These are phyloP conservation scores for Clarkia xantiana DNA, from an alignment of 345 rosid species.

Conservation along the genomic window DNA sequence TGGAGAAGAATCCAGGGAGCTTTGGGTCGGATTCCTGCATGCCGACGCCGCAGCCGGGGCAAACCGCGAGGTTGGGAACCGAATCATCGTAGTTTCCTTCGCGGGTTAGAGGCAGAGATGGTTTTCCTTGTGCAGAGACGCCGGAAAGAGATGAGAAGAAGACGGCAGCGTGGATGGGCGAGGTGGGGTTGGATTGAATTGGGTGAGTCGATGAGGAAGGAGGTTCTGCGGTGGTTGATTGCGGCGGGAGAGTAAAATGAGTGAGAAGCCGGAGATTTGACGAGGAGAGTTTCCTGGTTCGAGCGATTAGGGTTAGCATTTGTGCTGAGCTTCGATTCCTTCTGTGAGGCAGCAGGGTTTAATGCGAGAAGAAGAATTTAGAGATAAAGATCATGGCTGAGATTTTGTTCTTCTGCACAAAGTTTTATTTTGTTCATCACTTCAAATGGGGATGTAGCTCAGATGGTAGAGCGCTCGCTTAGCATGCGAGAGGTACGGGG, in stretches of 20 bases:
- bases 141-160: constrained; percentile 14
- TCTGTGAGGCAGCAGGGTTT: no score
- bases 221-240: constrained; percentile 4
- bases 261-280: constrained; percentile 33
- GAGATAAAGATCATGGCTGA: no score
- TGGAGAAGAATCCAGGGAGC: constrained; percentile 62
- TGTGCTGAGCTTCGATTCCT: not conserved
- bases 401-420: no score
- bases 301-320: constrained; percentile 5
- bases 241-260: constrained; percentile 15
- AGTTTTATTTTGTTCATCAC: no score
- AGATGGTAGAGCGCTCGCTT: constrained; percentile 68
- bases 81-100: constrained; percentile 73
- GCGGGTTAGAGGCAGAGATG: constrained; percentile 27
- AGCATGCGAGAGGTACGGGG: constrained; percentile 57
- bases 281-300: constrained; percentile 34
- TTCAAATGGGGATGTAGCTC: constrained; percentile 66
- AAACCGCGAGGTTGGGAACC: constrained; percentile 38
- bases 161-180: constrained; percentile 7
- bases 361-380: no score
- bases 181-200: constrained; percentile 5
- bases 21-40: constrained; percentile 61
- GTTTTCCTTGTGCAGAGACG: constrained; percentile 1
- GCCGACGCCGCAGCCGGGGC: constrained; percentile 90
- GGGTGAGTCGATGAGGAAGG: not conserved